Percentiles rank a stretch among this genome's conserved stretches.
phyloP scores from a whole-genome alignment of 2,329 filamentous ascomycete genomes.

The Furcasterigmium sp. region DNA sequence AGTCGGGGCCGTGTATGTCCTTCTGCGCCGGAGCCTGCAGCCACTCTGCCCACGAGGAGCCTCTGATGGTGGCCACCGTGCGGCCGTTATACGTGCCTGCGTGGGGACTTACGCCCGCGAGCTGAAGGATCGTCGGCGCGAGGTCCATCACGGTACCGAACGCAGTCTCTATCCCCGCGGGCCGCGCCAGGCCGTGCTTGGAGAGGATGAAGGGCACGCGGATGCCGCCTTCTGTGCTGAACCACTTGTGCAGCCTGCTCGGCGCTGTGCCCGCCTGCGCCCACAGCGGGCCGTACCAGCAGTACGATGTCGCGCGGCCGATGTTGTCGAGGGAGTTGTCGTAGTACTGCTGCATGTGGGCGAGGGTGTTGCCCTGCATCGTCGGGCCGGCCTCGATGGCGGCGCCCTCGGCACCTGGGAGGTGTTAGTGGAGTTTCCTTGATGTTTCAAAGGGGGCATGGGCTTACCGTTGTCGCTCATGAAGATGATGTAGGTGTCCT shows the following conservation, averaged over 20 bases:
- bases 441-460: too few species aligned
- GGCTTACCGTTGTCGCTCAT: constrained; percentile 49
- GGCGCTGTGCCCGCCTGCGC: constrained; percentile 30
- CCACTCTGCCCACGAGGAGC: constrained; percentile 37
- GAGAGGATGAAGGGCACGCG: constrained; percentile 41
- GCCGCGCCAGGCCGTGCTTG: constrained; percentile 7
- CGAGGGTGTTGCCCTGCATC: constrained; percentile 4
- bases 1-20: constrained; percentile 41
- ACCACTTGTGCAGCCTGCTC: constrained; percentile 24
- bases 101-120: constrained; percentile 37
- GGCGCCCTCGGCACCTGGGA: constrained; percentile 33
- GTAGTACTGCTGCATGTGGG: constrained; percentile 46
- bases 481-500: constrained; percentile 49
- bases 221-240: constrained; percentile 38
- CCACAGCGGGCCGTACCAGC: constrained; percentile 48
- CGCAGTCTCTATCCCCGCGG: constrained; percentile 29
- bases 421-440: too few species aligned
- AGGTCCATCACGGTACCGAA: constrained; percentile 49
- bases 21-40: constrained; percentile 24
- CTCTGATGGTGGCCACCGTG: constrained; percentile 45
- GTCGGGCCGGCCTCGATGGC: constrained; percentile 7
- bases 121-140: constrained; percentile 39
- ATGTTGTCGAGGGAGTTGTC: constrained; percentile 46
- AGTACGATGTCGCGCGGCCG: constrained; percentile 43
- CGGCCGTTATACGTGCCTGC: constrained; percentile 32